phyloP scores from a whole-genome alignment of 2,329 filamentous ascomycete species.

The Chaetomium sp. region DNA sequence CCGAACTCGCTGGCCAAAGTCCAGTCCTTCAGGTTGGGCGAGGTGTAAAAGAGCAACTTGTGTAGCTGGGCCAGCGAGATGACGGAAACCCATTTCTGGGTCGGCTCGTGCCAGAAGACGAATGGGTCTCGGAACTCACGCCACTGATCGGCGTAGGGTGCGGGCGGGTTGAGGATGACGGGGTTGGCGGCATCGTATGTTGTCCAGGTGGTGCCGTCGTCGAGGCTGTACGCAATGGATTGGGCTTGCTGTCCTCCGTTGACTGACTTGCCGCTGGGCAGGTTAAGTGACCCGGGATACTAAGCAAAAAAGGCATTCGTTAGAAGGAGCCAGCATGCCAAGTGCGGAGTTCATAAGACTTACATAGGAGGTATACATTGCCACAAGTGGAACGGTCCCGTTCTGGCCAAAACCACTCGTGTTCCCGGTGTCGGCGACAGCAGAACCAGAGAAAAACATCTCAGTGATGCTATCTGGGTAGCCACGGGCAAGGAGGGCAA shows the following conservation, averaged over 20 bases:
- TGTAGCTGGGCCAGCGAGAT: slow-evolving; percentile 1
- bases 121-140: slow-evolving; percentile 4
- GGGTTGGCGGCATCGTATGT: slow-evolving; percentile 6
- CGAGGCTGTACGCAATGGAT: slow-evolving; percentile 5
- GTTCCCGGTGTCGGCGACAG: slow-evolving; percentile 4
- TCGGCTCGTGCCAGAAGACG: slow-evolving; percentile 5
- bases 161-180: slow-evolving; percentile 1
- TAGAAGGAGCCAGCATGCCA: neutral
- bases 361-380: slow-evolving; percentile 5
- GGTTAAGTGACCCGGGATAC: neutral
- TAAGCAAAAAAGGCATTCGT: neutral
- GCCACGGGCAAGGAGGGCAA: slow-evolving; percentile 3
- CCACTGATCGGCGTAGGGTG: slow-evolving; percentile 6
- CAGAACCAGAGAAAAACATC: slow-evolving; percentile 4
- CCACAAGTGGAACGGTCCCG: slow-evolving; percentile 2
- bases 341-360: neutral
- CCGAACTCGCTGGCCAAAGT: slow-evolving; percentile 3
- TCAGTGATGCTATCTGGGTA: slow-evolving; percentile 1
- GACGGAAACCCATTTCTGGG: slow-evolving; percentile 1
- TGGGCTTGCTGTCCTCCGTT: slow-evolving; percentile 1
- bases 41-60: slow-evolving; percentile 6
- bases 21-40: slow-evolving; percentile 6
- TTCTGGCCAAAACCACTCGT: slow-evolving; percentile 1
- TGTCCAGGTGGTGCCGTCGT: slow-evolving; percentile 1
- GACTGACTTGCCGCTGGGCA: slow-evolving; percentile 3